Base-by-base conservation (phyloP, 768 basidiomycete genomes). In the Mycena polygramma region DNA sequence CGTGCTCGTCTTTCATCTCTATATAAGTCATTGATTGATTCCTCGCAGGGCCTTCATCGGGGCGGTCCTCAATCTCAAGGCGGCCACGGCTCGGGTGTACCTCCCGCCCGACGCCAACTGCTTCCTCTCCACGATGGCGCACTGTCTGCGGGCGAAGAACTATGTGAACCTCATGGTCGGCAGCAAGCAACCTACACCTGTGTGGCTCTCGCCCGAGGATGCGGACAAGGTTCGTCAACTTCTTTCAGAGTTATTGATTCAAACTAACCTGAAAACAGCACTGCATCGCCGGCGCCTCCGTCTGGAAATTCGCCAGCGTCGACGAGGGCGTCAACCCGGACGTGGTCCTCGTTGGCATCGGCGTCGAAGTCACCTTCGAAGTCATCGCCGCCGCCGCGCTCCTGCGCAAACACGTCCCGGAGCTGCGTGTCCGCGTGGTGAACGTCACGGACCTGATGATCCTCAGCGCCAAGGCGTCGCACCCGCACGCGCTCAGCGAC, bases 401-500 rank as follows among this genome's bases (percentile, higher is more conserved):
- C 24, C 88, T 97, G 30, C 91, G 92, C 74, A 88, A 89, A 75
- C 81, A 87, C 26, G 84, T 84, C n/a, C 90, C 93, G 2, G 85
- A 86, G 11, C 86, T 98, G 35, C 91, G 96, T 45, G 91, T 95
- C 9, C 90, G 94, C 22, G 93, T 97, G 66, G 90, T 97, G 66
- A 97, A 97, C 73, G 91, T 97, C 68, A 94, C 94, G 2, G 95
- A 97, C 75, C 84, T 97, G 53, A 92, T 98, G 89, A 91, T 96
- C 67, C 87, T 98, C 51, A 87, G 88, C 36, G 83, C 86, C 7
- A 78, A 77, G n/a, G 93, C 92, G 62, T 80, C 85, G 14, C 94
- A 96, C 77, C 94, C 95, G 10, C 94, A 95, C 74, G 85, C 93
- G 1, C 82, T 96, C 67, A 83, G 79, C 72, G 81, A 86, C 35